A percentile compares a stretch with the other conserved stretches of the same genome.
phyloP scores from a whole-genome alignment of 257 asterid species.

The Jacaranda mimosifolia region DNA sequence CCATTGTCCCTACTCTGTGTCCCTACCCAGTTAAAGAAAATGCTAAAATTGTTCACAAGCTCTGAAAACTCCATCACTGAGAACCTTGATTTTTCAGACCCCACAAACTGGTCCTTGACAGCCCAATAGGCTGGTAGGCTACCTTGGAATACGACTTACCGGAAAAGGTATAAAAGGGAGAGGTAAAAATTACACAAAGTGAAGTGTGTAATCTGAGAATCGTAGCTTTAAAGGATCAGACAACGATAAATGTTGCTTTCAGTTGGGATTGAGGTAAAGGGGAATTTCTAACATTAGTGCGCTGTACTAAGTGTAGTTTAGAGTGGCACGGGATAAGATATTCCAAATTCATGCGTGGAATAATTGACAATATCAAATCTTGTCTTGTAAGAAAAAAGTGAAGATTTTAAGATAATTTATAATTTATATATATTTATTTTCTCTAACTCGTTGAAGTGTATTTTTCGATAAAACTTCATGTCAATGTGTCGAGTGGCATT shows the following conservation, averaged over 20 bases:
- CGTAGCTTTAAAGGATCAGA: conserved; percentile 53
- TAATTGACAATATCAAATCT: no score
- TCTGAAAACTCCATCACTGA: conserved; percentile 10
- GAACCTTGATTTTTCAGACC: conserved; percentile 35
- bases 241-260: conserved; percentile 59
- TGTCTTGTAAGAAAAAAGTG: no score
- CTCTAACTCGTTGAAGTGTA: no score
- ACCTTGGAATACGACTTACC: background rate
- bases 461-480: no score
- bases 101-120: conserved; percentile 30
- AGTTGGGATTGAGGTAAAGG: conserved; percentile 30
- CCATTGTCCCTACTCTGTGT: conserved; percentile 38
- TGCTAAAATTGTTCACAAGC: conserved; percentile 14
- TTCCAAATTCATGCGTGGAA: no score
- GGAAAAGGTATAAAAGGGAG: background rate
- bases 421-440: no score
- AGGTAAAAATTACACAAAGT: conserved; percentile 32
- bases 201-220: conserved; percentile 39
- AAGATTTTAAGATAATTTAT: no score
- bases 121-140: no score
- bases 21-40: conserved; percentile 31
- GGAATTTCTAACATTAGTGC: background rate
- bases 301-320: conserved; percentile 15
- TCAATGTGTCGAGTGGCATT: no score
- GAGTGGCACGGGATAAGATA: background rate